A percentile compares a stretch with the other conserved stretches of the same genome.
These are phyloP conservation scores for Drechslerella stenobrocha DNA, from an alignment of 2,329 filamentous ascomycete genomes.

Conservation along the genomic window DNA sequence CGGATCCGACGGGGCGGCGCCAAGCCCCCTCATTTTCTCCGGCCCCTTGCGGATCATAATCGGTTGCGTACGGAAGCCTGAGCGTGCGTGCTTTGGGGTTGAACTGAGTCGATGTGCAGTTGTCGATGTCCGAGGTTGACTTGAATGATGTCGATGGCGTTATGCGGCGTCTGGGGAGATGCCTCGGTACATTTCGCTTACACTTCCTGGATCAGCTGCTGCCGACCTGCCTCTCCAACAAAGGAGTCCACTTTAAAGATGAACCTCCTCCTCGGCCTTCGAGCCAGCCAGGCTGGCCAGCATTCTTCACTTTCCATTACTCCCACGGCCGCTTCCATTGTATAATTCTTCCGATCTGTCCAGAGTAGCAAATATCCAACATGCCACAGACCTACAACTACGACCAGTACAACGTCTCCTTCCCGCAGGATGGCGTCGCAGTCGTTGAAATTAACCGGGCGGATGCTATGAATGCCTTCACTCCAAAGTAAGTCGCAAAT, in stretches of 20 bases:
- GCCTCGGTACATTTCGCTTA: slow-evolving; percentile 48
- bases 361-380: slow-evolving; percentile 16
- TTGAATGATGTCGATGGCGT: no score
- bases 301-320: neutral
- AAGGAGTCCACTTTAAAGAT: slow-evolving; percentile 27
- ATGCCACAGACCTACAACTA: slow-evolving; percentile 55
- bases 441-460: slow-evolving; percentile 91
- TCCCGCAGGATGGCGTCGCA: slow-evolving; percentile 72
- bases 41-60: neutral
- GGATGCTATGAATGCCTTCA: slow-evolving; percentile 84
- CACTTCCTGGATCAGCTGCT: no score
- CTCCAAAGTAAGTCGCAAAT: slow-evolving; percentile 62
- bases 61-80: no score
- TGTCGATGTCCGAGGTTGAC: no score
- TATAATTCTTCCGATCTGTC: neutral
- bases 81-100: no score
- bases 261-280: neutral
- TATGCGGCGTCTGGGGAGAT: slow-evolving; percentile 15
- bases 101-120: no score
- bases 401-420: slow-evolving; percentile 73
- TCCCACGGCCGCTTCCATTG: neutral
- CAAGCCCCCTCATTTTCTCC: neutral
- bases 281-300: neutral
- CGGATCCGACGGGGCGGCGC: no score
- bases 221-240: slow-evolving; percentile 16